Conservation (phyloP, 164 flowering plant species). For the Stephania cephalantha region DNA sequence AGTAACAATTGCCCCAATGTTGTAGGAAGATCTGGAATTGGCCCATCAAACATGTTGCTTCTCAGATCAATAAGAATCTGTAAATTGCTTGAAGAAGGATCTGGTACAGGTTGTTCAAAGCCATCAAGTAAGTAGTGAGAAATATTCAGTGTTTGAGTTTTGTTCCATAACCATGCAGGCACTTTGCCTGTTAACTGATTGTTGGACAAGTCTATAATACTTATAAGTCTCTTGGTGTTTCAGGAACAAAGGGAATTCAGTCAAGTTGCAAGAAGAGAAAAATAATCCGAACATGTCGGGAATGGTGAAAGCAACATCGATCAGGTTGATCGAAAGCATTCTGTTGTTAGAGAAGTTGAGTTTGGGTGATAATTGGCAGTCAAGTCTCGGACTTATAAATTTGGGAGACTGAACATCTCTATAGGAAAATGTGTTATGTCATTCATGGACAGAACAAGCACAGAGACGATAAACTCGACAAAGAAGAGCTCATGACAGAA, state of each 20-base stretch:
- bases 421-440: conserved; percentile 23
- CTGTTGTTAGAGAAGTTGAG: not conserved
- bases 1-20: conserved; percentile 28
- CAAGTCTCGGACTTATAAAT: conserved; percentile 21
- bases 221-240: not conserved
- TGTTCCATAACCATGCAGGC: not conserved
- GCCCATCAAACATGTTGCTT: conserved; percentile 27
- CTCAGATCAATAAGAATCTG: too few species aligned
- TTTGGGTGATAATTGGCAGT: conserved; percentile 13
- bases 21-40: conserved; percentile 23
- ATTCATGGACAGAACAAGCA: not conserved
- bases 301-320: not conserved
- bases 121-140: not conserved
- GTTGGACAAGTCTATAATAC: not conserved
- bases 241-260: not conserved
- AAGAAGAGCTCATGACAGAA: not conserved
- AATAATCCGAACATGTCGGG: not conserved
- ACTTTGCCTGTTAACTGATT: not conserved
- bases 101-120: not conserved
- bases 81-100: too few species aligned
- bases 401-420: conserved; percentile 20
- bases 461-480: not conserved
- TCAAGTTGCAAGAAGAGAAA: not conserved
- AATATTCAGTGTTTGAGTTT: conserved; percentile 13
- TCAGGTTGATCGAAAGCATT: not conserved